These are phyloP conservation scores for Licmophora abbreviata DNA, from an alignment of 108 stramenopile genomes.

Conservation along the genomic window DNA sequence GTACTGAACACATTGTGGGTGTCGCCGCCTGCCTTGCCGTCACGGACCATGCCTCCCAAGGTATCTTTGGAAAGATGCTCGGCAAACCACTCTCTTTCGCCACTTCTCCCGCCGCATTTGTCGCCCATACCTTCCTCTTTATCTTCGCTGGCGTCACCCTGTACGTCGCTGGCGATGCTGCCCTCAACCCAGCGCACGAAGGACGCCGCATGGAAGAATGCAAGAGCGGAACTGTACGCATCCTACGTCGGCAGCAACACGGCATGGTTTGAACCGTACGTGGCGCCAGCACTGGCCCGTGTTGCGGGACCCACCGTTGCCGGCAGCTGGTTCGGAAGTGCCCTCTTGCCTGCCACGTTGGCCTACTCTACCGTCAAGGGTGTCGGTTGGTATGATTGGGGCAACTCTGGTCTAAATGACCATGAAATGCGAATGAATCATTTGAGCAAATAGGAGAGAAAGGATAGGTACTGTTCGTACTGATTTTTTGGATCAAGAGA, in stretches of 20 bases:
- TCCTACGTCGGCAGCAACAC: constrained; percentile 32
- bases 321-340: constrained; percentile 22
- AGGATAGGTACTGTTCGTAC: no score
- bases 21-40: constrained; percentile 40
- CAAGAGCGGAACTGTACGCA: constrained; percentile 20
- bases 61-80: constrained; percentile 16
- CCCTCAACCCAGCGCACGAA: constrained; percentile 34
- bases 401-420: constrained; percentile 48
- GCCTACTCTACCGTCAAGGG: constrained; percentile 48
- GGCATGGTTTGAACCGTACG: constrained; percentile 55
- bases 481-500: no score
- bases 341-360: constrained; percentile 43
- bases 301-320: constrained; percentile 32
- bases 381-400: constrained; percentile 58
- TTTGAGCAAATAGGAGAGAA: neutral
- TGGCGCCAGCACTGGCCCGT: constrained; percentile 23
- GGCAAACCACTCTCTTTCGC: constrained; percentile 28
- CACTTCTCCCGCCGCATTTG: constrained; percentile 41
- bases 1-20: constrained; percentile 52
- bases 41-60: constrained; percentile 42
- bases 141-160: constrained; percentile 44
- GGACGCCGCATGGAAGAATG: constrained; percentile 22
- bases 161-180: constrained; percentile 37
- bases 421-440: constrained; percentile 28
- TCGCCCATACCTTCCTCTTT: constrained; percentile 51